Base-by-base conservation (phyloP, 495 filamentous ascomycete genomes). In the Cercophora sp. region DNA sequence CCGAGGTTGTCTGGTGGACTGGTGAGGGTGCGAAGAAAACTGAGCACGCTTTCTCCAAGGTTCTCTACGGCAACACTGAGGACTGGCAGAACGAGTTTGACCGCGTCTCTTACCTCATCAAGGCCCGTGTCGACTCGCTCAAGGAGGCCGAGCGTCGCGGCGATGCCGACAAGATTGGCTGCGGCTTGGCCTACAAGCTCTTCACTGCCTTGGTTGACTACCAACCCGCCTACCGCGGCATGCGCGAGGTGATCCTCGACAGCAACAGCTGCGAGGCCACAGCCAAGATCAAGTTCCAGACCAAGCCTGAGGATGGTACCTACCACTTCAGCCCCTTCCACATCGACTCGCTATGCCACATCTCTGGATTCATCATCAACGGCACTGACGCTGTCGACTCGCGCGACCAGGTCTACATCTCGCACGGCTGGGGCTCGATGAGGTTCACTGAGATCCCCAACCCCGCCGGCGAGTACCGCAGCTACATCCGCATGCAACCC, bases 281-380 rank as follows among this genome's bases (percentile, higher is more conserved):
- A 25, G 81, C 84, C 32, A 68, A 76, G 31, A 80, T 95, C 37
- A 74, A 74, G 39, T 89, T 92, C 66, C 79, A 85, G 47, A 75
- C 73, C 4, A 70, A 67, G 0, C 69, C 78, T 13, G 70, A 78
- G 10, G 77, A 80, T 48, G 87, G 83, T 39, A 81, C 75, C 49
- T 90, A 81, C 69, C 71, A 78, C 51, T 82, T 81, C 49, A 79
- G 80, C 46, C 86, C 86, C 1, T 86, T 84, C 66, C 88, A 83
- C 77, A 86, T 89, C 39, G 87, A 90, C 63, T 85, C 82, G 37
- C 54, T 79, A 42, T 79, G 77, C 56, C 82, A 86, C 58, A 74
- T 87, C 25, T 84, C 85, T 8, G 88, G 88, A 15, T 91, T 93
- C 67, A 84, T 86, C 54, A 83, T 89, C 70, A 91, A 91, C 61